Conservation (phyloP, 1,284 basidiomycete genomes). For the Ganoderma lingzhi region DNA sequence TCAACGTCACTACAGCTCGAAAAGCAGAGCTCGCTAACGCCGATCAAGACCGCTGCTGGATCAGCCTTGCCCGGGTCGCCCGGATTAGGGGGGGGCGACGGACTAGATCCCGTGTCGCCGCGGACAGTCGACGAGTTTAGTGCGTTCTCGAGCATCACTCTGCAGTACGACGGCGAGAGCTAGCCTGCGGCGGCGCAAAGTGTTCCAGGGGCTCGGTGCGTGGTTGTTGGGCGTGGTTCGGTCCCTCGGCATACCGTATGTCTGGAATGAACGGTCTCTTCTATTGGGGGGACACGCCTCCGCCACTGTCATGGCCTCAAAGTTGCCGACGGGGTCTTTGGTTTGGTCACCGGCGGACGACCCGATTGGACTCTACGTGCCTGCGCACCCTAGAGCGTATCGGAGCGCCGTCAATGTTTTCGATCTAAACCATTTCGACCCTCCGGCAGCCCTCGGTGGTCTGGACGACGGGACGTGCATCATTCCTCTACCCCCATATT, state of each 20-base stretch:
- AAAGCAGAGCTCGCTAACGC: conserved; percentile 46
- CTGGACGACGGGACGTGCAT: conserved; percentile 18
- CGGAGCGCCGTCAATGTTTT: conserved; percentile 14
- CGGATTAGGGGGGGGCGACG: conserved; percentile 57
- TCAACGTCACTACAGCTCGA: conserved; percentile 91
- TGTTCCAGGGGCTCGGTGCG: conserved; percentile 14
- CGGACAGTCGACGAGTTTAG: conserved; percentile 71
- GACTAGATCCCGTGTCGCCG: conserved; percentile 48
- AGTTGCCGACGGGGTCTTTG: conserved; percentile 4
- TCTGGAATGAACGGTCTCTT: conserved; percentile 1
- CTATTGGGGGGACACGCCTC: conserved; percentile 6
- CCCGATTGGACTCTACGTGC: conserved; percentile 21
- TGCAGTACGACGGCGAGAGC: conserved; percentile 82
- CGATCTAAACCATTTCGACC: conserved; percentile 21
- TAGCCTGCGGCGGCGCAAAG: conserved; percentile 24
- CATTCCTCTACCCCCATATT: conserved; percentile 11
- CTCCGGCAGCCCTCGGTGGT: conserved; percentile 25
- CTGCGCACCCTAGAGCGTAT: conserved; percentile 5
- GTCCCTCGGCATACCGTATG: conserved; percentile 8
- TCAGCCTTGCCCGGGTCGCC: conserved; percentile 50
- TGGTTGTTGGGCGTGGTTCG: conserved; percentile 4
- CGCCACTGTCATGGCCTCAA: conserved; percentile 13
- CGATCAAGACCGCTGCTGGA: conserved; percentile 47
- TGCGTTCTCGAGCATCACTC: conserved; percentile 87
- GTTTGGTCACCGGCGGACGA: conserved; percentile 22